These are phyloP conservation scores for Aspergillus puulaauensis DNA, from an alignment of 2,329 filamentous ascomycete genomes.

Conservation along the genomic window DNA sequence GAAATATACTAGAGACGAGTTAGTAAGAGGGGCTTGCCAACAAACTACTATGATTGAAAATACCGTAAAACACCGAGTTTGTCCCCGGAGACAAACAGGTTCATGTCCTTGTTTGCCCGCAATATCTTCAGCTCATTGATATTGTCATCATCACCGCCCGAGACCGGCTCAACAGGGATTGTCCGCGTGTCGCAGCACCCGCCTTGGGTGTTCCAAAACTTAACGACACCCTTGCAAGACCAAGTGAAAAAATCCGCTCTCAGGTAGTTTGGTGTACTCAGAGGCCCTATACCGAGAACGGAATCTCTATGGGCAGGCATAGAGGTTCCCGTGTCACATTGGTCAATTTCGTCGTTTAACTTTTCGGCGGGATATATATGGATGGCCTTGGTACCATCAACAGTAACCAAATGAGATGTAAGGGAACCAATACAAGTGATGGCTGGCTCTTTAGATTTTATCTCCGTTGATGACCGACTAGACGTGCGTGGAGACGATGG, in stretches of 20 bases:
- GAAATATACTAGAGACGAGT: conserved; percentile 30
- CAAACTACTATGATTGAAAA: neutral
- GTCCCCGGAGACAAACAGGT: conserved; percentile 78
- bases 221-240: conserved; percentile 76
- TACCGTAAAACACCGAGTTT: conserved; percentile 73
- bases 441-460: conserved; percentile 32
- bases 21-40: conserved; percentile 10
- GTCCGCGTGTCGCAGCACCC: conserved; percentile 63
- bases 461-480: conserved; percentile 21
- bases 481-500: conserved; percentile 25
- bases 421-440: conserved; percentile 70
- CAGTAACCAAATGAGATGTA: conserved; percentile 65
- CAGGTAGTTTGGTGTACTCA: conserved; percentile 60
- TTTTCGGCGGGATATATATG: conserved; percentile 56
- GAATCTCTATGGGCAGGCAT: conserved; percentile 59
- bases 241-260: conserved; percentile 82
- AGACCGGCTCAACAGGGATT: conserved; percentile 67
- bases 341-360: conserved; percentile 29
- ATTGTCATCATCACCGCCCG: conserved; percentile 43
- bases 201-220: conserved; percentile 79
- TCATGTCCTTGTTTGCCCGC: conserved; percentile 60
- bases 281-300: conserved; percentile 68
- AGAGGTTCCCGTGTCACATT: conserved; percentile 30
- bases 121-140: conserved; percentile 59
- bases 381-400: conserved; percentile 74